Evolutionary conservation across 257 asterid species (phyloP), one percentile per base, ranked within the genome.

Genomic region (Solanum chmielewskii): DNA sequence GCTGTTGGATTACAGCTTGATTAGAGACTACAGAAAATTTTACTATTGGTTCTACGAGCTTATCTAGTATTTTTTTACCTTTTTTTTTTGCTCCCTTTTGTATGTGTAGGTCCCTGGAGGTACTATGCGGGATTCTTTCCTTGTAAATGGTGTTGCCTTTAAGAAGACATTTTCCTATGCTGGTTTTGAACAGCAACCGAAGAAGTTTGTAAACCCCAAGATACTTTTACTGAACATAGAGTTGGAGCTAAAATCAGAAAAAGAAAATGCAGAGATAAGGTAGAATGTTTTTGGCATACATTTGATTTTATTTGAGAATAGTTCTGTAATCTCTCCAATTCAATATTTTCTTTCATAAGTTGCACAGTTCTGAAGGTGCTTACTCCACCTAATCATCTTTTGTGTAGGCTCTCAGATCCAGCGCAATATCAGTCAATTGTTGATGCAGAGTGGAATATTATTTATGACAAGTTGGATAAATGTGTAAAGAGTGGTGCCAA

Each of bases 241-340:
- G 88, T 88, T 97, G 93, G 99, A 97, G 90, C 92, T 97, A 86
- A 97, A 97, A 91, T 97, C 99, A 44, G 99, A 97, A 93, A 97
- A 92, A 91, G 99, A 97, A 91, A 97, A 97, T 90, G 99, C 99
- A 42, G 99, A 97, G 94, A 97, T 97, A 89, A 93, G 99, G 99
- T 96, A 39, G 88, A 85, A 78, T 87, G 74, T 44, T 44, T 86
- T 74, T 27, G 16, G 81, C 69, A 69, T 86, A 44, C 83, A 45
- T 45, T 31, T 78, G 42, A 47, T 47, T 76, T 47, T 69, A 7
- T 10, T 39, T 18, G 47, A 18, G 83, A 81, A 74, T 11, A 52
- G 56, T 71, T 62, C 23, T 86, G 45, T 35, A 12, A 15, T 31
- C 13, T 75, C 49, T 47, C 25, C 70, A 20, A 6, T 73, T 83